A percentile compares a stretch with the other conserved stretches of the same genome.
phyloP scores from a whole-genome alignment of 306 rosid species.

The Cotoneaster glaucophyllus region DNA sequence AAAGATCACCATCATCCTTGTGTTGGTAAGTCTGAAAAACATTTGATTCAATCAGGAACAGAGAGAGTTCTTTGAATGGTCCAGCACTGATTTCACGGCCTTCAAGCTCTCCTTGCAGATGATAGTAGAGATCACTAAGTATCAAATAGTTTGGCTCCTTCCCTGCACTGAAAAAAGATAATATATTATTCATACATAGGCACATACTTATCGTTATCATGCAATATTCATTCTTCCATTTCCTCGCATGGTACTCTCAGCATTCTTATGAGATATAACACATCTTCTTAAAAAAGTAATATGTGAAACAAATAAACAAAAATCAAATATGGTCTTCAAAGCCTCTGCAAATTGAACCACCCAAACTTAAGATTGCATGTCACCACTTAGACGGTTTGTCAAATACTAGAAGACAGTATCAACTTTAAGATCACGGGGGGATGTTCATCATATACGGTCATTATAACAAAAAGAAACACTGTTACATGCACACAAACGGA shows the following conservation, averaged over 20 bases:
- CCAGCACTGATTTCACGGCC: conserved; percentile 75
- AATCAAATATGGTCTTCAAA: background rate
- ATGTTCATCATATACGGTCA: background rate
- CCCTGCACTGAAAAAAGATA: conserved; percentile 58
- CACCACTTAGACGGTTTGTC: background rate
- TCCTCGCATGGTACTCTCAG: background rate
- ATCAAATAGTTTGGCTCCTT: conserved; percentile 60
- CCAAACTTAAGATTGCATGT: background rate
- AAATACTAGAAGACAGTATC: background rate
- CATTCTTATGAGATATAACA: background rate
- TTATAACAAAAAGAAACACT: background rate
- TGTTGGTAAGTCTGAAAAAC: conserved; percentile 44
- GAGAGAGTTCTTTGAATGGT: conserved; percentile 75
- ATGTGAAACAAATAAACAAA: background rate
- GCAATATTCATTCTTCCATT: background rate
- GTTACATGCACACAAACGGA: background rate
- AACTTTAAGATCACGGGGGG: background rate
- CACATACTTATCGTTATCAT: background rate
- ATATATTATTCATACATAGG: background rate
- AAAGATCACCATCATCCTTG: conserved; percentile 46
- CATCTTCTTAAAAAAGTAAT: background rate
- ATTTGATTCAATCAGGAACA: conserved; percentile 50
- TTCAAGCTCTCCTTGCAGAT: conserved; percentile 90
- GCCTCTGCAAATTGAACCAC: background rate
- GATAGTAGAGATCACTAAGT: conserved; percentile 85